phyloP scores from a whole-genome alignment of 495 filamentous ascomycete species.

The Amniculicola lignicola region DNA sequence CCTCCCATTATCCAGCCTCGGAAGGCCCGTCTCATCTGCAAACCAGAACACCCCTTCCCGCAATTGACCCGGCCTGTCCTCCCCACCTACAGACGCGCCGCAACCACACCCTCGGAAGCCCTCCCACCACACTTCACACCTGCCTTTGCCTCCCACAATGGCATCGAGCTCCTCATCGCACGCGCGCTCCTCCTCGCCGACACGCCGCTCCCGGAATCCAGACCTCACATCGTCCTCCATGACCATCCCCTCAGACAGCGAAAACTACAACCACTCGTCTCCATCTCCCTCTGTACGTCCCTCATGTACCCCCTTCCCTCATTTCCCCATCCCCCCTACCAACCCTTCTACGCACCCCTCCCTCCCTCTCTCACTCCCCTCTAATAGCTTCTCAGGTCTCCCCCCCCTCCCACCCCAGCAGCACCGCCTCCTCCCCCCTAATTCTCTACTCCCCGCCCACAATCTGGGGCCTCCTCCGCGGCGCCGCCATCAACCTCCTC shows the following conservation, averaged over 20 bases:
- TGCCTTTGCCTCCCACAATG: neutral
- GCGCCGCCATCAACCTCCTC: constrained; percentile 90
- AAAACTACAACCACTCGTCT: constrained; percentile 80
- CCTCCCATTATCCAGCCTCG: neutral
- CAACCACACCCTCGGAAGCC: neutral
- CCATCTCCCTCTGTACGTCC: too few relatives aligned
- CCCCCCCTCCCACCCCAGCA: constrained; percentile 55
- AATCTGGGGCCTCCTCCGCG: constrained; percentile 75
- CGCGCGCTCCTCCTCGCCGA: neutral
- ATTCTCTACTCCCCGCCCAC: constrained; percentile 89
- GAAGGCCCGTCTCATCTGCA: neutral
- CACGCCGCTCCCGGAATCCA: constrained; percentile 45
- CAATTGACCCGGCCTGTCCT: neutral
- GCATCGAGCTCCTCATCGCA: neutral
- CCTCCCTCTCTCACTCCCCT: too few relatives aligned
- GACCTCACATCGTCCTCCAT: constrained; percentile 74
- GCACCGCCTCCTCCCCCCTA: constrained; percentile 69
- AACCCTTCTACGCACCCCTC: too few relatives aligned
- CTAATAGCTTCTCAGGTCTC: too few relatives aligned
- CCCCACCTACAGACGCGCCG: neutral
- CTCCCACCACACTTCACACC: neutral
- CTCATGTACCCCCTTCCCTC: too few relatives aligned
- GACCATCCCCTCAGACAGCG: constrained; percentile 86
- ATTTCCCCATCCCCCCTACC: too few relatives aligned
- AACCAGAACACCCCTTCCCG: neutral